Conservation (phyloP, 352 stramenopile species). For the Globisporangium emineosum region DNA sequence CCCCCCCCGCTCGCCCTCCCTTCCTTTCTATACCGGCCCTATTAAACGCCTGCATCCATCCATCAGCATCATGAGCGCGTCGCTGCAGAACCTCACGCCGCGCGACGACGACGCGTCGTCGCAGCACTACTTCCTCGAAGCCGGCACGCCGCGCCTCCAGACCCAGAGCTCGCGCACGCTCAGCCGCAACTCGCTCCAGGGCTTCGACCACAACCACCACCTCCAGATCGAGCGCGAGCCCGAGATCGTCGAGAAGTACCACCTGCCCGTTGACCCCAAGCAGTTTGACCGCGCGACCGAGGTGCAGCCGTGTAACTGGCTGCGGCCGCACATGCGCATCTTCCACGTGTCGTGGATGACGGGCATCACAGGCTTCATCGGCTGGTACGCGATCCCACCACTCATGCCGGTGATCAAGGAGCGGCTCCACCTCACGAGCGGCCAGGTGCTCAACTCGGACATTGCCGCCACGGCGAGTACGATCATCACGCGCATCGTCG, state of each 20-base stretch:
- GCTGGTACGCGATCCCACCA: conserved; percentile 94
- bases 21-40: neutral
- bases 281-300: conserved; percentile 70
- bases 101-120: neutral
- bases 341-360: conserved; percentile 92
- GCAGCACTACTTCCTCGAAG: conserved; percentile 1
- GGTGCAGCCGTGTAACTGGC: conserved; percentile 78
- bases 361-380: conserved; percentile 93
- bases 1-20: no score
- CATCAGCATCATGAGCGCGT: neutral
- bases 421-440: conserved; percentile 78
- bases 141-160: conserved; percentile 1
- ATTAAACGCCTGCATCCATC: no score
- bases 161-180: conserved; percentile 1
- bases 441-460: conserved; percentile 90
- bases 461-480: conserved; percentile 90
- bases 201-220: conserved; percentile 1
- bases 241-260: conserved; percentile 29
- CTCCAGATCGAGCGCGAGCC: conserved; percentile 16
- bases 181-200: neutral
- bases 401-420: conserved; percentile 91
- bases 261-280: conserved; percentile 43
- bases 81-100: conserved; percentile 9
- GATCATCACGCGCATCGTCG: conserved; percentile 90
- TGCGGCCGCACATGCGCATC: conserved; percentile 92